Percentiles rank a stretch among this genome's conserved stretches.
Conservation (phyloP, 1,284 basidiomycete genomes). For the Fistulina hepatica region DNA sequence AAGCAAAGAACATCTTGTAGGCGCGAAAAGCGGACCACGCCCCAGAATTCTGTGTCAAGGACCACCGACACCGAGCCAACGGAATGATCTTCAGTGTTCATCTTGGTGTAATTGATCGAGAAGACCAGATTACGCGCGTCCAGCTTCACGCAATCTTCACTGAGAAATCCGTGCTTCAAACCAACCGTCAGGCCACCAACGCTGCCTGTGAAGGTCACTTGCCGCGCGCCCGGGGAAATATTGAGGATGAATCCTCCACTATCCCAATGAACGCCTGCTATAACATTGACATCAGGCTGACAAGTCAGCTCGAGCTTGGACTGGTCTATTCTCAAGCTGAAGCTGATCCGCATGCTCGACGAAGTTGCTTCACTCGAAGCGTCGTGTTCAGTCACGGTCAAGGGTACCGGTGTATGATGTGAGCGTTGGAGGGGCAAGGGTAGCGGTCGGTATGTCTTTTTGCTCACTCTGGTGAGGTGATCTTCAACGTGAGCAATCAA, state of each 20-base stretch:
- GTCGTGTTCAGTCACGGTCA: constrained; percentile 9
- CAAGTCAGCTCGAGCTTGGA: constrained; percentile 80
- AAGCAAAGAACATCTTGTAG: constrained; percentile 81
- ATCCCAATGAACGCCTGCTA: constrained; percentile 80
- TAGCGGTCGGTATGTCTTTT: too few species aligned
- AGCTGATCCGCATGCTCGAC: constrained; percentile 57
- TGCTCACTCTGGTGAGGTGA: constrained; percentile 41
- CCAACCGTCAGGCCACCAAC: constrained; percentile 71
- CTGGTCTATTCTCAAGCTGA: constrained; percentile 82
- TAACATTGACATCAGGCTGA: constrained; percentile 80
- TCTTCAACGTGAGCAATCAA: constrained; percentile 53
- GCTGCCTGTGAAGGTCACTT: constrained; percentile 64
- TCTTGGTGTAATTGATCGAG: constrained; percentile 53
- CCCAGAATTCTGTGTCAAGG: constrained; percentile 67
- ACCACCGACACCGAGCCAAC: constrained; percentile 58
- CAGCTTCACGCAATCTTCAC: constrained; percentile 66
- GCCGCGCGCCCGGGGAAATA: constrained; percentile 58
- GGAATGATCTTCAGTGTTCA: constrained; percentile 27
- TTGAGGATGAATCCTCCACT: constrained; percentile 82
- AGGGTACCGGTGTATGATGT: too few species aligned
- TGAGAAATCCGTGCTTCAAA: constrained; percentile 72
- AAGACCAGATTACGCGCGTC: constrained; percentile 69
- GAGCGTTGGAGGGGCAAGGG: too few species aligned
- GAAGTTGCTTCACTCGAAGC: constrained; percentile 13
- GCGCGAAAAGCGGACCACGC: constrained; percentile 65